phyloP scores from a whole-genome alignment of 257 asterid genomes.

The Echites panduratus region DNA sequence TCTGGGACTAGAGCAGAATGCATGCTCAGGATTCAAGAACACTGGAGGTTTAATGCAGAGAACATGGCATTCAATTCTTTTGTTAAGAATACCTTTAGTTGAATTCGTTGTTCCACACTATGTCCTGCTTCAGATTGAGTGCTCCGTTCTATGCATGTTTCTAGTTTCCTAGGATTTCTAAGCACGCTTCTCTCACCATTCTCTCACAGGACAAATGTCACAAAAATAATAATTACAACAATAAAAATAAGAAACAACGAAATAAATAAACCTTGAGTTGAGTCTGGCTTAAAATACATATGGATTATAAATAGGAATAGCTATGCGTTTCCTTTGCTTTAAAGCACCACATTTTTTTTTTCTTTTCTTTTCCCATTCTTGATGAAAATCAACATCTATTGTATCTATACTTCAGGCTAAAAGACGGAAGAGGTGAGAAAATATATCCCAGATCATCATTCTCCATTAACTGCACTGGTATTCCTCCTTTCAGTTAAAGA shows the following conservation, averaged over 20 bases:
- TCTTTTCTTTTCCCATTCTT: not conserved
- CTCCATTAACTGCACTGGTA: slow-evolving; percentile 66
- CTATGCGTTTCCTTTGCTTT: not conserved
- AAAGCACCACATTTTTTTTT: not conserved
- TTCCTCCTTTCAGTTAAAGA: slow-evolving; percentile 6
- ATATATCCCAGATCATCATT: slow-evolving; percentile 65
- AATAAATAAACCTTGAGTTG: not conserved
- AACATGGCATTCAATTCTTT: not conserved
- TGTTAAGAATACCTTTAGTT: not conserved
- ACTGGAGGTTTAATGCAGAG: slow-evolving; percentile 38
- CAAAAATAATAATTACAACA: too few species aligned
- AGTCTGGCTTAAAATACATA: not conserved
- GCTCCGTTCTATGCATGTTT: not conserved
- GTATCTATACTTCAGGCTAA: slow-evolving; percentile 43
- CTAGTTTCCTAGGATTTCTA: not conserved
- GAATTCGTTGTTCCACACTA: not conserved
- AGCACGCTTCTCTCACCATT: not conserved
- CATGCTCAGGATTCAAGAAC: slow-evolving; percentile 57
- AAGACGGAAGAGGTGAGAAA: slow-evolving; percentile 54
- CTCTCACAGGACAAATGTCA: not conserved
- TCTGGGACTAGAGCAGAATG: slow-evolving; percentile 63
- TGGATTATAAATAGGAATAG: not conserved
- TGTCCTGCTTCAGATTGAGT: too few species aligned
- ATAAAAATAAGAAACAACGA: not conserved
- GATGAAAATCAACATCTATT: not conserved